phyloP scores from a whole-genome alignment of 352 stramenopile species.

The Globisporangium cystogenes region DNA sequence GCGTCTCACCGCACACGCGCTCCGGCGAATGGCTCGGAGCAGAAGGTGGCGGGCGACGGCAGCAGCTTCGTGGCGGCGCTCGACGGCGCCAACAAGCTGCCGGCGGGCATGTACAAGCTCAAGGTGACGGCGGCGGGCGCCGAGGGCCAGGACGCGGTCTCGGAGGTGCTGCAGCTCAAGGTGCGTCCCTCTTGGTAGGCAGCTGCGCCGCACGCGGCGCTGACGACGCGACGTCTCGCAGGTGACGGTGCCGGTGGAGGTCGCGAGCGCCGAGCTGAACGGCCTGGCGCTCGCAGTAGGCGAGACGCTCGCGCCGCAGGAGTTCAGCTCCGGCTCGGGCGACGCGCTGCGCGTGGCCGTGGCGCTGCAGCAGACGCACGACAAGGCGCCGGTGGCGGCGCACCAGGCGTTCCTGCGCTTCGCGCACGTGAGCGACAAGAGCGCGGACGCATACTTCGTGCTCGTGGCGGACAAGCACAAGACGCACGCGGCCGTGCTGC shows the following conservation, averaged over 20 bases:
- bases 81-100: slow-evolving; percentile 32
- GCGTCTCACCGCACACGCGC: neutral
- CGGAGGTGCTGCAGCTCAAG: slow-evolving; percentile 68
- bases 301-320: slow-evolving; percentile 45
- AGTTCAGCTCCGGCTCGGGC: slow-evolving; percentile 53
- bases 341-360: slow-evolving; percentile 58
- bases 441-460: slow-evolving; percentile 67
- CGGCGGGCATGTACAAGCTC: slow-evolving; percentile 76
- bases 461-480: slow-evolving; percentile 36
- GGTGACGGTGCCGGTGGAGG: slow-evolving; percentile 60
- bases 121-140: slow-evolving; percentile 50
- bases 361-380: slow-evolving; percentile 41
- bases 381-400: slow-evolving; percentile 49
- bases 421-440: slow-evolving; percentile 40
- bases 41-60: slow-evolving; percentile 64
- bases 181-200: slow-evolving; percentile 5
- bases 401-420: slow-evolving; percentile 82
- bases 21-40: neutral
- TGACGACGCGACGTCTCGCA: neutral
- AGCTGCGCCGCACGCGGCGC: too few relatives aligned
- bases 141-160: slow-evolving; percentile 33
- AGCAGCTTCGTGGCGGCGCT: slow-evolving; percentile 50
- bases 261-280: slow-evolving; percentile 51
- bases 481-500: slow-evolving; percentile 34
- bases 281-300: slow-evolving; percentile 36